phyloP scores from a whole-genome alignment of 805 yeast genomes.

The Zygosaccharomyces pseudorouxii region DNA sequence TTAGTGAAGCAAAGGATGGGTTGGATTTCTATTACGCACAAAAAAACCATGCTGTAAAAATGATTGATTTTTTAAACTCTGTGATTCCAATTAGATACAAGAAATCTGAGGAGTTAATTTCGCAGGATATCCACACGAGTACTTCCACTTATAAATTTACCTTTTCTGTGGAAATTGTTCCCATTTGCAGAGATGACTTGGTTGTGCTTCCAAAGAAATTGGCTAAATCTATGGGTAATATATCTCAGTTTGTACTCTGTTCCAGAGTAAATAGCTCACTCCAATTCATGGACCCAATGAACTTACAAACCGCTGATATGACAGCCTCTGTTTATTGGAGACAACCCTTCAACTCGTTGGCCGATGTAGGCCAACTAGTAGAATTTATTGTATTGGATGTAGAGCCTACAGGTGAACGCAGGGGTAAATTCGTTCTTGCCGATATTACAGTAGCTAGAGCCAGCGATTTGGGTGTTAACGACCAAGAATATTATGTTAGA shows the following conservation, averaged over 20 bases:
- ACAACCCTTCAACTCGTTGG: constrained; percentile 68
- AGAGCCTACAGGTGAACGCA: constrained; percentile 79
- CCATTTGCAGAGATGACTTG: constrained; percentile 94
- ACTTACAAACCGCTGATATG: constrained; percentile 74
- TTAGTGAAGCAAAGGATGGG: constrained; percentile 90
- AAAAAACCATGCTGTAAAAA: constrained; percentile 86
- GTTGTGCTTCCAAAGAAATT: constrained; percentile 85
- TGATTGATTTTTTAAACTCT: constrained; percentile 82
- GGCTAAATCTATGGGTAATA: constrained; percentile 79
- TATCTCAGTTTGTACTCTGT: constrained; percentile 77
- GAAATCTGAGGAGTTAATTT: constrained; percentile 85
- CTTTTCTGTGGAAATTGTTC: constrained; percentile 89
- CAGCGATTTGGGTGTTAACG: constrained; percentile 81
- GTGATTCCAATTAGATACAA: constrained; percentile 82
- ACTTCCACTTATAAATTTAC: constrained; percentile 84
- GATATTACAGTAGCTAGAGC: constrained; percentile 91
- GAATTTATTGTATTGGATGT: constrained; percentile 92
- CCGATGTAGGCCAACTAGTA: constrained; percentile 67
- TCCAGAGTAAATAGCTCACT: constrained; percentile 75
- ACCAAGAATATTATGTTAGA: constrained; percentile 74
- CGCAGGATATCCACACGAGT: constrained; percentile 90
- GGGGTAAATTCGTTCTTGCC: constrained; percentile 77
- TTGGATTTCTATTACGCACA: constrained; percentile 88
- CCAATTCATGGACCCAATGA: constrained; percentile 82
- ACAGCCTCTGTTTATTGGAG: constrained; percentile 75